phyloP scores from a whole-genome alignment of 2,329 filamentous ascomycete genomes.

The Cladosporium sp. region DNA sequence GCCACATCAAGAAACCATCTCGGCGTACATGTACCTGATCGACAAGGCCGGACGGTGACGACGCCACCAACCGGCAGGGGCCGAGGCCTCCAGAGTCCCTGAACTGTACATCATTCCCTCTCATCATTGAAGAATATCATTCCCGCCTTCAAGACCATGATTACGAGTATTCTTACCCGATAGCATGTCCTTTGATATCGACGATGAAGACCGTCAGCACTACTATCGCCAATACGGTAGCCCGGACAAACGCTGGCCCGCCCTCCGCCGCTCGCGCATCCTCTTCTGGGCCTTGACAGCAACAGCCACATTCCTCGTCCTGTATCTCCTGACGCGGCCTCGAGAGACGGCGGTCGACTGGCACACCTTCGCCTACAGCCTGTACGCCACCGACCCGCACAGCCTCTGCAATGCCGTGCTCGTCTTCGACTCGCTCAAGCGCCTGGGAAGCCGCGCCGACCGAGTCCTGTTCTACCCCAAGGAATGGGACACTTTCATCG shows the following conservation, averaged over 20 bases:
- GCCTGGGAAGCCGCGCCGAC: slow-evolving; percentile 38
- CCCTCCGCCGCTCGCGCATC: slow-evolving; percentile 9
- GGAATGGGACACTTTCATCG: slow-evolving; percentile 29
- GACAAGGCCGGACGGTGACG: not conserved
- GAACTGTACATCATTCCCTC: not conserved
- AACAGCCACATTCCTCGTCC: not conserved
- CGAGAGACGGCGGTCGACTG: slow-evolving; percentile 26
- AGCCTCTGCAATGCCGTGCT: slow-evolving; percentile 43
- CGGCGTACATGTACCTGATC: not conserved
- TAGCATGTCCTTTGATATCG: slow-evolving; percentile 13
- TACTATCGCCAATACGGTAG: slow-evolving; percentile 12
- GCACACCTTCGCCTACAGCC: slow-evolving; percentile 39
- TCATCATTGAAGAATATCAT: not conserved
- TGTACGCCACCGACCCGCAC: slow-evolving; percentile 40
- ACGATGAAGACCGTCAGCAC: slow-evolving; percentile 10
- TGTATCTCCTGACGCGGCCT: slow-evolving; percentile 3
- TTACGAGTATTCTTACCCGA: not conserved
- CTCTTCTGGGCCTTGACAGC: slow-evolving; percentile 5
- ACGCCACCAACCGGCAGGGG: not conserved
- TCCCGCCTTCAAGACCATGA: not conserved
- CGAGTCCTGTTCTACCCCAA: slow-evolving; percentile 41
- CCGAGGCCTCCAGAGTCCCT: not conserved
- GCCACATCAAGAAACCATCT: too few species aligned
- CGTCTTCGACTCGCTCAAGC: slow-evolving; percentile 37
- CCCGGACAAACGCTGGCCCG: slow-evolving; percentile 9